Percentiles rank a stretch among this genome's conserved stretches.
These are phyloP conservation scores for Ophiostoma sp. DNA, from an alignment of 2,329 filamentous ascomycete genomes.

Conservation along the genomic window DNA sequence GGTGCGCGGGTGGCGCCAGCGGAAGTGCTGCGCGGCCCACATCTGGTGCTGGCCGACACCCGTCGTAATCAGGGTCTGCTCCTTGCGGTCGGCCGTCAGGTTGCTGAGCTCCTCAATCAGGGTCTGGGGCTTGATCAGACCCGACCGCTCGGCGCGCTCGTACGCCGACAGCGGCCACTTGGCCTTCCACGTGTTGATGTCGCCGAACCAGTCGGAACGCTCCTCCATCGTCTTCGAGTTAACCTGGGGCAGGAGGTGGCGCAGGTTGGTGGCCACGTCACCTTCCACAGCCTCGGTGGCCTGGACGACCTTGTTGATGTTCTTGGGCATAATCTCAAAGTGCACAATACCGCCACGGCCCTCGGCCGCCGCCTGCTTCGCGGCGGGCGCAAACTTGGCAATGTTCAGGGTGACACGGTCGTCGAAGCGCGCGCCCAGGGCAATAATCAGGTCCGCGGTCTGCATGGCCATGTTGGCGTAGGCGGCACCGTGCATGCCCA, in stretches of 20 bases:
- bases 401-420: constrained; percentile 87
- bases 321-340: constrained; percentile 99
- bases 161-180: constrained; percentile 84
- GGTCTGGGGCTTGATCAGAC: constrained; percentile 90
- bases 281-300: constrained; percentile 94
- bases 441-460: constrained; percentile 92
- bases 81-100: constrained; percentile 75
- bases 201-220: constrained; percentile 80
- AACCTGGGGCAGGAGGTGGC: constrained; percentile 71
- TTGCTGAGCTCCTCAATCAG: constrained; percentile 89
- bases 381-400: constrained; percentile 83
- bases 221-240: constrained; percentile 61
- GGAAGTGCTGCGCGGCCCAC: constrained; percentile 97
- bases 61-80: constrained; percentile 84
- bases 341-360: constrained; percentile 92
- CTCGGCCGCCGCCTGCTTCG: constrained; percentile 80
- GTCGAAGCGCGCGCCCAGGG: constrained; percentile 90
- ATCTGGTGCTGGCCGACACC: constrained; percentile 98
- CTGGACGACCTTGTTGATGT: constrained; percentile 99
- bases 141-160: constrained; percentile 72
- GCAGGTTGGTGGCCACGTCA: constrained; percentile 80
- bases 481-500: constrained; percentile 96
- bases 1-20: constrained; percentile 85
- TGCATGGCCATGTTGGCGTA: constrained; percentile 99
- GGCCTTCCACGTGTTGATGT: constrained; percentile 88